These are phyloP conservation scores for Neonectria sp. DNA, from an alignment of 2,329 filamentous ascomycete species.

Conservation along the genomic window DNA sequence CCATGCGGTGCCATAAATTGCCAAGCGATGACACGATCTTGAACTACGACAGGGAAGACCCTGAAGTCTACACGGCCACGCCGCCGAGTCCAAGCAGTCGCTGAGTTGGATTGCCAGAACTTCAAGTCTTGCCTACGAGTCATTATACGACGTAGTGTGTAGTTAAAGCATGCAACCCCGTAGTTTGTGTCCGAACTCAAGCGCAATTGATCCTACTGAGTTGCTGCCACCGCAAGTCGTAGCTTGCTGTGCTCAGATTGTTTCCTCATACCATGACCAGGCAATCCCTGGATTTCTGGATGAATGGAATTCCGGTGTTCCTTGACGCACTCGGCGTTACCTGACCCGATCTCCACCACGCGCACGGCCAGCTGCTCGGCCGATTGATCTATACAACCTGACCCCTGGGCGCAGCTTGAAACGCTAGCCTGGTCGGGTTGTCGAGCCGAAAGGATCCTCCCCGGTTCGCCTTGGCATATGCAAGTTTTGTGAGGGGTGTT, in stretches of 20 bases:
- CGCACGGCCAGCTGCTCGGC: slow-evolving; percentile 2
- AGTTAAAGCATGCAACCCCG: not conserved
- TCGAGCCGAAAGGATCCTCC: not conserved
- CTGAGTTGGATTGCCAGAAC: not conserved
- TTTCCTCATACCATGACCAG: no score
- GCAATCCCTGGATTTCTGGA: not conserved
- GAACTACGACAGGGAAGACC: not conserved
- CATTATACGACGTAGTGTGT: not conserved
- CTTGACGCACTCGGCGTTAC: not conserved
- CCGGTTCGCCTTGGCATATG: not conserved
- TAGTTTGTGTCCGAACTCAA: not conserved
- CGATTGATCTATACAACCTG: not conserved
- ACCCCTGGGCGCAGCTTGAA: not conserved
- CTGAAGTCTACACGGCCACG: not conserved
- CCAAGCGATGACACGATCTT: not conserved
- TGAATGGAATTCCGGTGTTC: not conserved
- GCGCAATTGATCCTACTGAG: not conserved
- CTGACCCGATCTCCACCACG: not conserved
- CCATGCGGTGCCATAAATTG: not conserved
- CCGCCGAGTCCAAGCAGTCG: not conserved
- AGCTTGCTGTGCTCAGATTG: not conserved
- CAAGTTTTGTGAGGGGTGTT: not conserved
- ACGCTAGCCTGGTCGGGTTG: slow-evolving; percentile 3
- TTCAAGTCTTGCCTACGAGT: not conserved
- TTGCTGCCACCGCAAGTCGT: not conserved